A percentile compares a stretch with the other conserved stretches of the same genome.
These are phyloP conservation scores for Acacia melanoxylon DNA, from an alignment of 306 rosid species.

Conservation along the genomic window DNA sequence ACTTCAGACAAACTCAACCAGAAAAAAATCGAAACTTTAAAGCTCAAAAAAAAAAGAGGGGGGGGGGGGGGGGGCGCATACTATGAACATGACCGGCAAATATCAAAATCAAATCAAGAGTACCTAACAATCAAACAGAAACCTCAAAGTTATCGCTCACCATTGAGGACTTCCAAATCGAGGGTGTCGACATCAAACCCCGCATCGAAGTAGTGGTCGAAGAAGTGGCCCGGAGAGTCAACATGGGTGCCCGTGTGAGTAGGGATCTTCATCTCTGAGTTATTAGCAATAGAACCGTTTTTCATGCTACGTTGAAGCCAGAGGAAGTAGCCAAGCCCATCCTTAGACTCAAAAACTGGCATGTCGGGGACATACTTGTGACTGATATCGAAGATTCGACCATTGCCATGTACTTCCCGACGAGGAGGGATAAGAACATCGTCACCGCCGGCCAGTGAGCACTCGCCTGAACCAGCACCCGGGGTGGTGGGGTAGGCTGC, in stretches of 20 bases:
- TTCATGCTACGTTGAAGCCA: constrained; percentile 75
- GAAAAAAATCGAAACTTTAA: background rate
- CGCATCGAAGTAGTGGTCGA: constrained; percentile 79
- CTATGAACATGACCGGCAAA: background rate
- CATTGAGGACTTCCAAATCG: constrained; percentile 77
- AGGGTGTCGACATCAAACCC: constrained; percentile 85
- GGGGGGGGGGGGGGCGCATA: too few relatives aligned
- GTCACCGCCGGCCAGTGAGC: constrained; percentile 15
- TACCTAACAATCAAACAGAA: background rate
- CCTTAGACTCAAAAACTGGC: constrained; percentile 53
- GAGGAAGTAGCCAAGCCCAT: constrained; percentile 70
- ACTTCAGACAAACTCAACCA: background rate
- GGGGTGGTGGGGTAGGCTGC: constrained; percentile 47
- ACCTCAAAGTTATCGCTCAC: constrained; percentile 21
- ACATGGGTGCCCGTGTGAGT: constrained; percentile 87
- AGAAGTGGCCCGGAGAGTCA: constrained; percentile 79
- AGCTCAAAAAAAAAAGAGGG: background rate
- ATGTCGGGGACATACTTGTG: constrained; percentile 59
- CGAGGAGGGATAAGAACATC: constrained; percentile 48
- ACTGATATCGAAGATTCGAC: constrained; percentile 76
- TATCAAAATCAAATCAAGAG: background rate
- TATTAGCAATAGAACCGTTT: constrained; percentile 80
- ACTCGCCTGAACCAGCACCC: constrained; percentile 29
- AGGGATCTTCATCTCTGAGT: constrained; percentile 71
- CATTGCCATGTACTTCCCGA: constrained; percentile 68